Evolutionary conservation across 805 yeast species (phyloP).

Genomic region (Hanseniaspora jakobsenii): DNA sequence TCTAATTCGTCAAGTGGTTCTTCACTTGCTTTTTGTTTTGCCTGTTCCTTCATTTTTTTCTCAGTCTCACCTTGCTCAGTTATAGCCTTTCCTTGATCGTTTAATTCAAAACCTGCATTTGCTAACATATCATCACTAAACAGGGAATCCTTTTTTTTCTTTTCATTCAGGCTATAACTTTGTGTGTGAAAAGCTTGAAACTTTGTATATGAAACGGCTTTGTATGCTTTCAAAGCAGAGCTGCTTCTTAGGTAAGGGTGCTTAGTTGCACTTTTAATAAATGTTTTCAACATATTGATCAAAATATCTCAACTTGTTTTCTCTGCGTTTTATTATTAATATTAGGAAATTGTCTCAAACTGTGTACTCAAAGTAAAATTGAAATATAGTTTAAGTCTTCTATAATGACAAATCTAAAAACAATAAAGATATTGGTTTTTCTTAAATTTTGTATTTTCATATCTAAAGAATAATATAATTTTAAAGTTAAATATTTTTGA

Average conservation of each 20-base stretch:
- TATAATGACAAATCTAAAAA: too few species aligned
- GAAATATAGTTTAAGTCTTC: too few species aligned
- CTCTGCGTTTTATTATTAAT: too few species aligned
- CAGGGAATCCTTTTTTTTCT: constrained; percentile 32
- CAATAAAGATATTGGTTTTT: too few species aligned
- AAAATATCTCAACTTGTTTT: too few species aligned
- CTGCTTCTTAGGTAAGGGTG: not conserved
- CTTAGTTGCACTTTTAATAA: too few species aligned
- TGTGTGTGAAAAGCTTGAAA: constrained; percentile 13
- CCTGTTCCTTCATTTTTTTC: constrained; percentile 16
- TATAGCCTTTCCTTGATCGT: constrained; percentile 23
- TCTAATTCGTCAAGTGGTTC: constrained; percentile 18
- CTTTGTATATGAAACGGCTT: not conserved
- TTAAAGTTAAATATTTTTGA: too few species aligned
- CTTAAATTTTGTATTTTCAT: too few species aligned
- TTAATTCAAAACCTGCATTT: constrained; percentile 68
- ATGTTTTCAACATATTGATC: too few species aligned
- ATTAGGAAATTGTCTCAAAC: too few species aligned
- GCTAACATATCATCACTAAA: constrained; percentile 71
- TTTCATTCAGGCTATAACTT: constrained; percentile 9
- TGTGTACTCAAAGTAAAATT: too few species aligned
- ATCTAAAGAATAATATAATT: too few species aligned
- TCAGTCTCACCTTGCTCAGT: constrained; percentile 16
- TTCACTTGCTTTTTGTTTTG: constrained; percentile 17
- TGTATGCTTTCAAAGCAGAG: not conserved